Evolutionary conservation across 2,329 filamentous ascomycete species (phyloP), one percentile per base, ranked within the genome.

Genomic region (Fusarium chaquense): DNA sequence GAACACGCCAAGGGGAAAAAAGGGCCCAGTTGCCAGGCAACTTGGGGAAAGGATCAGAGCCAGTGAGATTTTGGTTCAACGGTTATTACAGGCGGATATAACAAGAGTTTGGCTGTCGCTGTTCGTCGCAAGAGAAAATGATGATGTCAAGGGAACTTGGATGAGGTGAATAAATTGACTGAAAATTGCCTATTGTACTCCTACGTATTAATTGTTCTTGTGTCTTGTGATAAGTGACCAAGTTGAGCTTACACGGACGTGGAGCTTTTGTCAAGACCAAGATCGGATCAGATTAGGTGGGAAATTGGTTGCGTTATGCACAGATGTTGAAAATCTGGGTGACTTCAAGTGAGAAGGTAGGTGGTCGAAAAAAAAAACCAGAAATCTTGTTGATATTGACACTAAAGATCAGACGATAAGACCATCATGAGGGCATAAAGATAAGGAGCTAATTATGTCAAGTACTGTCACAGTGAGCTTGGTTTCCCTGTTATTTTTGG

Each of bases 21-120:
- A 43, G 28, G 52, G 58, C 44, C 58, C 44, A 62, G 62, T 70
- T 68, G 63, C 67, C 53, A 57, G 67, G 67, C 53, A 70, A 68
- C 67, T 50, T 55, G 50, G 32, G 36, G 47, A 20, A 62, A 36
- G 40, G 43, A 55, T 43, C 24, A 45, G 65, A 67, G 43, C 22
- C 16, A 6, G 36, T 16, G 24, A 49, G 53, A 38, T 47, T 10
- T 56, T 35, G 30, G 32, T n/a, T 18, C 22, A 51, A 51, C 33
- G 46, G 46, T 13, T 33, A n/a, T 50, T 33, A 12, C 46, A 20
- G 16, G 6, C 24, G 24, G 44, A 28, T 46, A 7, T 16, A n/a
- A 36, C 18, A 51, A n/a, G 33, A 38, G 10, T 22, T 26, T 35
- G 24, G 5, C 5, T 44, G 20, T 13, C 30, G 28, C 24, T 18